Percentiles rank a stretch among this genome's conserved stretches.
These are phyloP conservation scores for Arctium lappa DNA, from an alignment of 129 eudicot genomes.

Conservation along the genomic window DNA sequence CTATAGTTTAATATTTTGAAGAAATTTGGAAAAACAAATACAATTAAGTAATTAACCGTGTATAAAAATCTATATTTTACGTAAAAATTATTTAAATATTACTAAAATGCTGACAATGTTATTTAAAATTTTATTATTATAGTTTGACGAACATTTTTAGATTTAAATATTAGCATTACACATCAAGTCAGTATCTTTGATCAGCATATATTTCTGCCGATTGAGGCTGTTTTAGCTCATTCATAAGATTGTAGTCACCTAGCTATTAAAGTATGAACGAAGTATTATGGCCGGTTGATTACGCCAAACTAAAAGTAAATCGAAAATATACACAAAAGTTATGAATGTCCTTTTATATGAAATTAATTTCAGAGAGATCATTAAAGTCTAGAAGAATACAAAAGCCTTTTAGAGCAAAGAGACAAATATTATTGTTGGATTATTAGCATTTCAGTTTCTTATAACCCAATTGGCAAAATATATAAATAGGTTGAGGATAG, in stretches of 20 bases:
- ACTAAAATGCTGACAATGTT: background rate
- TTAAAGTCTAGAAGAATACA: background rate
- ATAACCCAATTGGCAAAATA: background rate
- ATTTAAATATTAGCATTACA: background rate
- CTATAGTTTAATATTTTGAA: background rate
- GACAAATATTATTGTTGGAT: background rate
- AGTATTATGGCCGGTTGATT: background rate
- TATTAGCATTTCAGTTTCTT: background rate
- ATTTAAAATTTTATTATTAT: background rate
- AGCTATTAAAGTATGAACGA: background rate
- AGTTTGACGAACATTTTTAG: background rate
- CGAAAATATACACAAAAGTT: background rate
- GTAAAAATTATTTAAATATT: background rate
- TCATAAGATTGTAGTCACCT: background rate
- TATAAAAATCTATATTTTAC: background rate
- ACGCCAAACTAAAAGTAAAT: background rate
- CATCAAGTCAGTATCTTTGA: background rate
- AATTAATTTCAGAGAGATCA: background rate
- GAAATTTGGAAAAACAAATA: background rate
- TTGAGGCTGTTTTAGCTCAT: background rate
- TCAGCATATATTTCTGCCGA: background rate
- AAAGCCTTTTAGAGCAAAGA: background rate
- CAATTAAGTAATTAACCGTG: background rate
- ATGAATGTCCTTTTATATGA: background rate
- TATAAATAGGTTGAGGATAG: background rate